Base-by-base conservation (phyloP, 2,329 filamentous ascomycete genomes). In the Arthrobotrys sphaeroides region DNA sequence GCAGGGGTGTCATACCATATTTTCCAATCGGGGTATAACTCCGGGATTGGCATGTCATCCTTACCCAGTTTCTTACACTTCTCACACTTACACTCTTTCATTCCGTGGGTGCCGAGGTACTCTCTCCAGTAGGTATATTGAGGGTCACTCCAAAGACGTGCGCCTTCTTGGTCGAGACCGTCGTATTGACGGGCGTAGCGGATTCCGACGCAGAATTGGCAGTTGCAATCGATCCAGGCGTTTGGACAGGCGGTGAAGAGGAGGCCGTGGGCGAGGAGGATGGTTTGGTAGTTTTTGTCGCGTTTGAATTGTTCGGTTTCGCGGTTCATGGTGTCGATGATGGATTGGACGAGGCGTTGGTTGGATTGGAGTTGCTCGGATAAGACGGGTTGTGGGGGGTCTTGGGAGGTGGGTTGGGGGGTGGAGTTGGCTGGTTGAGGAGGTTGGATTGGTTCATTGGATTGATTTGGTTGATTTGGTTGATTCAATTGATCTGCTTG, bases 181-280 rank as follows among this genome's bases (percentile, higher is more conserved):
- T 62, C 26, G 22, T 62, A 55, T 16, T 70, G 66, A 16, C 66
- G 55, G 3, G 47, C 12, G 6, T 62, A 53, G 7, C 66, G 40
- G 20, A 62, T 43, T n/a, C 33, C 31, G 9, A 28, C 55, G 36
- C 66, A 70, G 28, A 62, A 70, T 6, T 61, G 16, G 57, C 66
- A 70, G 3, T 26, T 13, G 53, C 66, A 70, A 7, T 12, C 16
- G 1, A 55, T 13, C 66, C 66, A 70, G 5, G 57, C 66, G 2
- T 13, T 33, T 1, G 47, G 33, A 28, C 42, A 38, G 9, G 49
- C 5, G 1, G 22, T 22, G 66, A 43, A 70, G 33, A 70, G 55
- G 5, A 70, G 12, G 16, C 53, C 66, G 26, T 70, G 31, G 5
- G 43, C 24, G 1, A 70, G 24, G 36, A 61, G 31, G 7, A 70